Percentiles rank a stretch among this genome's conserved stretches.
These are phyloP conservation scores for Silene conica DNA, from an alignment of 148 eudicot species.

Conservation along the genomic window DNA sequence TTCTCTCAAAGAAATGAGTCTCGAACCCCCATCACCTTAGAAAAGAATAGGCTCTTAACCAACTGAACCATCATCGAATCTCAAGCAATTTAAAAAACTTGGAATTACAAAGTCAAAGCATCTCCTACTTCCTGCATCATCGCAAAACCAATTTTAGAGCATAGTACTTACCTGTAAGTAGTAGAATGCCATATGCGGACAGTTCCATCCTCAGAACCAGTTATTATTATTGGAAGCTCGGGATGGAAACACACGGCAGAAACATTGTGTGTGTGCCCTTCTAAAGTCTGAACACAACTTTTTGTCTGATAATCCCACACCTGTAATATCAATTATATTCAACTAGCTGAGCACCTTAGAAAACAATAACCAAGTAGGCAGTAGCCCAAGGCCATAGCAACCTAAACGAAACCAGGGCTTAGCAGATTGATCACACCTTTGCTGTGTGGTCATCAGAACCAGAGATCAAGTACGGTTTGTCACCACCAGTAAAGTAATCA, in stretches of 20 bases:
- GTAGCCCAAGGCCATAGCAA: background rate
- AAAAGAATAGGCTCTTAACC: background rate
- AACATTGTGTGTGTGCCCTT: conserved; percentile 88
- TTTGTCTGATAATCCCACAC: conserved; percentile 94
- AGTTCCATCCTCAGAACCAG: conserved; percentile 93
- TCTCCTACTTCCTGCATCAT: conserved; percentile 1
- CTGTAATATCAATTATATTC: conserved; percentile 32
- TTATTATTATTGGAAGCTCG: conserved; percentile 79
- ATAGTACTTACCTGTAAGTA: conserved; percentile 52
- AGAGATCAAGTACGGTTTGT: conserved; percentile 77
- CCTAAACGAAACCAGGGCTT: background rate
- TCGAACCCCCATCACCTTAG: background rate
- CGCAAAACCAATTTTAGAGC: background rate
- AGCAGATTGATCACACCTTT: conserved; percentile 42
- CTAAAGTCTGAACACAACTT: conserved; percentile 84
- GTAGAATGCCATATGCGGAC: conserved; percentile 89
- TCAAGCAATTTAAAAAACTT: background rate
- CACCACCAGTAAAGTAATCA: conserved; percentile 84
- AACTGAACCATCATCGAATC: background rate
- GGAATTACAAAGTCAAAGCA: background rate
- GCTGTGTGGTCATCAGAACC: conserved; percentile 99
- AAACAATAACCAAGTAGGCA: background rate
- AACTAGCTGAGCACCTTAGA: background rate
- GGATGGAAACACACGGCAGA: conserved; percentile 90
- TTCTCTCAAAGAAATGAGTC: background rate